Base-by-base conservation (phyloP, 768 basidiomycete species). In the Mycena venus region DNA sequence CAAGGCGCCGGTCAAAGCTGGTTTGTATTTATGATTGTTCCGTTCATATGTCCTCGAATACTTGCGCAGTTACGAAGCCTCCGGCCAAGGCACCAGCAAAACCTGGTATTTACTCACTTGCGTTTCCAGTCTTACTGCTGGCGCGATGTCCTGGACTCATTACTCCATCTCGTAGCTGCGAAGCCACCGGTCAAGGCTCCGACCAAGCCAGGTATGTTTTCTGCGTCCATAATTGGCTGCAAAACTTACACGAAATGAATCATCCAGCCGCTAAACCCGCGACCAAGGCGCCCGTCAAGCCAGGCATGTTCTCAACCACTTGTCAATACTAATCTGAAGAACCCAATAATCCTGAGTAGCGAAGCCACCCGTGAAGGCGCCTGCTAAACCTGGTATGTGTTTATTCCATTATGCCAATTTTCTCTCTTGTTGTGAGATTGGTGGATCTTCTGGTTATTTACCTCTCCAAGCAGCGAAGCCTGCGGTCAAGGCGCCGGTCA, bases 31-130 rank as follows among this genome's bases (percentile, higher is more conserved):
- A 10, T 42, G 12, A 42, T 42, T 42, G 19, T 8, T 42, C 15
- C 42, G 12, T 42, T 42, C 19, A 10, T 10, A 42, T 42, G 42
- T 17, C 15, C 42, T 14, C 42, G 42, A 42, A 61, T 19, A 25
- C 25, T 42, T 8, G 21, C 25, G 9, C 40, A 61, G 60, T n/a
- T 8, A 38, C 60, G 23, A 58, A 34, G 36, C 60, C 60, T 31
- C 36, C 60, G 60, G 60, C 23, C 15, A 61, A 61, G 15, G 36
- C 60, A 23, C 60, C 60, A 3, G 29, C 23, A n/a, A 42, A 23
- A 31, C 60, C 60, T 38, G 36, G 60, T 61, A 61, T 59, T 27
- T 59, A n/a, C n/a, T n/a, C n/a, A n/a, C n/a, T n/a, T n/a, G n/a
- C n/a, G n/a, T n/a, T n/a, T n/a, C n/a, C n/a, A n/a, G n/a, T n/a